These are phyloP conservation scores for Multifurca ochricompacta DNA, from an alignment of 768 basidiomycete genomes.

Conservation along the genomic window DNA sequence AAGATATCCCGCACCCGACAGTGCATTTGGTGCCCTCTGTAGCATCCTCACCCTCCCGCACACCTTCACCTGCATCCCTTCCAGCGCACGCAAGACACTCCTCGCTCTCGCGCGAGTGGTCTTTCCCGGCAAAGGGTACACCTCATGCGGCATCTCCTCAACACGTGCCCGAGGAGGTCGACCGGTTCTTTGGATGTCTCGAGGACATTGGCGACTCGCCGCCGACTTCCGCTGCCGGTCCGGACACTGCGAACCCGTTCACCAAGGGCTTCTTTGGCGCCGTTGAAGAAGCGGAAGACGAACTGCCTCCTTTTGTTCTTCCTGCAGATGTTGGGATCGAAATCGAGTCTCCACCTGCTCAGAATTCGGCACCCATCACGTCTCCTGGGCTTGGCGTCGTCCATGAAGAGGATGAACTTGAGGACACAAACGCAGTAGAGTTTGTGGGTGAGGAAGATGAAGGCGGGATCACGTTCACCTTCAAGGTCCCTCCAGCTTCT, in stretches of 20 bases:
- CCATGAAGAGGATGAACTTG: slow-evolving; percentile 39
- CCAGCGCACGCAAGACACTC: slow-evolving; percentile 28
- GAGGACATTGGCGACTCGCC: slow-evolving; percentile 47
- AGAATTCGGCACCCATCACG: slow-evolving; percentile 31
- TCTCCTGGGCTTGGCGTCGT: slow-evolving; percentile 33
- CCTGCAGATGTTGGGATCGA: slow-evolving; percentile 38
- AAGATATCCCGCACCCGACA: slow-evolving; percentile 27
- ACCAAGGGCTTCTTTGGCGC: slow-evolving; percentile 41
- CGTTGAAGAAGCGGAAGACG: slow-evolving; percentile 40
- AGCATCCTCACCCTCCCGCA: slow-evolving; percentile 26
- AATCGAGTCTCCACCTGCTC: slow-evolving; percentile 23
- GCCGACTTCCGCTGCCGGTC: slow-evolving; percentile 30
- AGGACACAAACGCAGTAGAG: slow-evolving; percentile 33
- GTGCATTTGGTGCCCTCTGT: slow-evolving; percentile 28
- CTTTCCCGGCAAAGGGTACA: slow-evolving; percentile 34
- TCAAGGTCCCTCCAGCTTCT: slow-evolving; percentile 46
- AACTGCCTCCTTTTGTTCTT: slow-evolving; percentile 41
- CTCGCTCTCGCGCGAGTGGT: slow-evolving; percentile 63
- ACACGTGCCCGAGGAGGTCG: slow-evolving; percentile 42
- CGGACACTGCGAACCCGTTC: slow-evolving; percentile 47
- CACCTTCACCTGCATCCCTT: slow-evolving; percentile 24
- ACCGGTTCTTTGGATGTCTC: slow-evolving; percentile 70
- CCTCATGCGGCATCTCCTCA: slow-evolving; percentile 19
- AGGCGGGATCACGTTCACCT: slow-evolving; percentile 67
- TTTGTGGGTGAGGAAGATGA: slow-evolving; percentile 52